Evolutionary conservation across 495 filamentous ascomycete genomes (phyloP), one percentile per base, ranked within the genome.

Genomic region (Staphylotrichum longicolle): DNA sequence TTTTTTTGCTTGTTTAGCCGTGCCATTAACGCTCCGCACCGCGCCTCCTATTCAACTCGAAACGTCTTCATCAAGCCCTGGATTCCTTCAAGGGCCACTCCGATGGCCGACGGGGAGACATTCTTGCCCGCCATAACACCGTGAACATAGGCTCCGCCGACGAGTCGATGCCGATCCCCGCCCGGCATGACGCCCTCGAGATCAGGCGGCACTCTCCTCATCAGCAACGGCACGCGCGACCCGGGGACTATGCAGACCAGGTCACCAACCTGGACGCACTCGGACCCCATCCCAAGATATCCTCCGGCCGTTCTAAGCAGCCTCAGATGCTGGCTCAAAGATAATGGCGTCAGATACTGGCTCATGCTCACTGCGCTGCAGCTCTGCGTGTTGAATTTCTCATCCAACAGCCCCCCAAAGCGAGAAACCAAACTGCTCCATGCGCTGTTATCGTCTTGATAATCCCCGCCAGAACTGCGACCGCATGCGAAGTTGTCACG

Each of bases 1-100:
- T 69, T 70, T 53, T 52, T 39, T 39, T 39, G 37, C 6, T 39
- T 6, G 5, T 39, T 39, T 39, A 27, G 20, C 20, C 20, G 20
- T 27, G 20, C 1, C 20, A 27, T 27, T 27, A 27, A 27, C 20
- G 20, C 20, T 27, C 20, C 20, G 20, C 20, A 27, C 20, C 20
- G 20, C 20, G 20, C 20, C 20, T 27, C n/a, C 33, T 20, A 49
- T 50, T 51, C 30, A 15, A 39, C 27, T 12, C n/a, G 27, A 27
- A 40, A 46, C 14, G 30, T 46, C 15, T 46, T n/a, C 44, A 46
- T 46, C 14, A 46, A 46, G 44, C n/a, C n/a, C 15, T 27, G 44
- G 15, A 46, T 46, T 7, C 44, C 44, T 46, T 46, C 44, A n/a
- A n/a, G n/a, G n/a, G 44, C 15, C 44, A 46, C 15, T 46, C 44